Base-by-base conservation (phyloP, 2,329 filamentous ascomycete genomes). In the Diaporthe sp. region DNA sequence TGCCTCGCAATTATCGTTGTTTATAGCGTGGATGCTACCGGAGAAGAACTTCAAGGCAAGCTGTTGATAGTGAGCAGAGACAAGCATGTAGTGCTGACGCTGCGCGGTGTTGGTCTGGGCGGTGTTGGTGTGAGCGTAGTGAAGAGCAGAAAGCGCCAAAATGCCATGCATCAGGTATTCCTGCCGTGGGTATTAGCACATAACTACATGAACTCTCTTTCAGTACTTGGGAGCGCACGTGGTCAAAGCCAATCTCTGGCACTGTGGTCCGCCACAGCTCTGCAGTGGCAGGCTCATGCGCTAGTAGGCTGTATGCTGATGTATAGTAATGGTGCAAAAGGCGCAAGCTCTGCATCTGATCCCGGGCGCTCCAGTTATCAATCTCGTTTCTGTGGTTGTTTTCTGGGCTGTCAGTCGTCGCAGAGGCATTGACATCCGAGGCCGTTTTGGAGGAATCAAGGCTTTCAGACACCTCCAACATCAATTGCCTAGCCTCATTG, bases 41-140 rank as follows among this genome's bases (percentile, higher is more conserved):
- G 51, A 53, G 51, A 53, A 53, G n/a, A 53, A 53, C 25, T 53
- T 53, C 51, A 53, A 28, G 51, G 51, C 51, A 53, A 53, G 51
- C 51, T 53, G 51, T 53, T 53, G 51, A 12, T 53, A 53, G 51
- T 12, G 51, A 28, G 51, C 51, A 28, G 51, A 53, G 51, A 53
- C 25, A 53, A 28, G 17, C n/a, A 28, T 53, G 51, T 53, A 53
- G n/a, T 53, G 6, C 4, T 28, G 51, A 53, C 51, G 51, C 5
- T 31, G 31, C 5, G 31, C 31, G 31, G 31, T 31, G 4, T 31
- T 31, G 31, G 5, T 31, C 25, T 53, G n/a, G 10, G 51, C n/a
- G n/a, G 25, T 53, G 25, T 53, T 53, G 51, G 51, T 17, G 15
- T 53, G 51, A 53, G 51, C 51, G 15, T 53, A 53, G 51, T 53